Evolutionary conservation across 129 eudicot genomes (phyloP), one percentile per base, ranked within the genome.

Genomic region (Tanacetum coccineum): DNA sequence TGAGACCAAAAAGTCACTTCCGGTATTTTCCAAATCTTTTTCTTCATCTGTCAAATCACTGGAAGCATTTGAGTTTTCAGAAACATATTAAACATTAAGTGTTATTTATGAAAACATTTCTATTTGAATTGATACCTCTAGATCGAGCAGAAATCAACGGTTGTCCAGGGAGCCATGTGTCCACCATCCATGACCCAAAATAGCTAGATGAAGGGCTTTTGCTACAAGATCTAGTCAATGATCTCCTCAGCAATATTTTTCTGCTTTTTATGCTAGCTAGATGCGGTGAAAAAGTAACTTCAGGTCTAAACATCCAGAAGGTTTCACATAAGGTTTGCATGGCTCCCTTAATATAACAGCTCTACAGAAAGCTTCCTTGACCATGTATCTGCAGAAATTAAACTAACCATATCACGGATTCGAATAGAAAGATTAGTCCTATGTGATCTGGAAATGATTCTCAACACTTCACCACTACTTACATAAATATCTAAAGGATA

Each of bases 21-120:
- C 74, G 14, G 52, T 9, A 50, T 80, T 67, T 59, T 76, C 82
- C 81, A 56, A 65, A 32, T 18, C 62, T 69, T 83, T 84, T 47
- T 66, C 80, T 40, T 73, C 74, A 91, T 91, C 97, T 91, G 97
- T 74, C 76, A 87, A 85, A 83, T 65, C 84, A 87, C 97, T 87
- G 94, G 90, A 81, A 85, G 80, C 85, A 87, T 91, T 86, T 91
- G 74, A 91, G 97, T 87, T 81, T 87, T 91, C 90, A 91, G 93
- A 82, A 72, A 71, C 93, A 80, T 67, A 66, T 63, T 59, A 68
- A 69, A 17, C n/a, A 70, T 36, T 39, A 52, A 30, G 15, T 20
- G 66, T 32, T 51, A 63, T 64, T 13, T 8, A 40, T 8, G 44
- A 21, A 15, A 79, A 60, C 0, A 20, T 47, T 30, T 47, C 4